These are phyloP conservation scores for Solanum ahanhuiri DNA, from an alignment of 257 asterid genomes.

Conservation along the genomic window DNA sequence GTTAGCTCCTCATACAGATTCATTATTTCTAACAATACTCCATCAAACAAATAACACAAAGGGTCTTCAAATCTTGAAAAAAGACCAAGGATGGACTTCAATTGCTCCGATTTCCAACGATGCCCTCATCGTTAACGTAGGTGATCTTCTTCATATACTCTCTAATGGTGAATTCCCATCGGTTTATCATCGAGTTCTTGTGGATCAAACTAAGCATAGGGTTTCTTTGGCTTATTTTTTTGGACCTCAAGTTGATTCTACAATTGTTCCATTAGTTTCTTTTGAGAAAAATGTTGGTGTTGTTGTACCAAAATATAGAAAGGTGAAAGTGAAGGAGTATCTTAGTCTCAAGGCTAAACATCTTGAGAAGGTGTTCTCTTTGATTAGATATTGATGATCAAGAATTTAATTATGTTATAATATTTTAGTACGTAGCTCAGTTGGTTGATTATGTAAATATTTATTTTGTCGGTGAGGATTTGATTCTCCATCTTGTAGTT, in stretches of 20 bases:
- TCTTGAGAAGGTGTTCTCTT: conserved; percentile 42
- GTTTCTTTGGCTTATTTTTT: conserved; percentile 45
- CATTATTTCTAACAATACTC: conserved; percentile 57
- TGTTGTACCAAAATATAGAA: conserved; percentile 25
- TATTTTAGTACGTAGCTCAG: background rate
- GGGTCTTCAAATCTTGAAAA: conserved; percentile 57
- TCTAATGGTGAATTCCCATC: conserved; percentile 44
- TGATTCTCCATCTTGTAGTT: background rate
- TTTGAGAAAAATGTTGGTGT: background rate
- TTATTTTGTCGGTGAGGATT: background rate
- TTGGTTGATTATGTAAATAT: background rate
- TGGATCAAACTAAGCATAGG: conserved; percentile 36
- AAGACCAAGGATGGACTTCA: conserved; percentile 38
- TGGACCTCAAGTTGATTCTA: conserved; percentile 34
- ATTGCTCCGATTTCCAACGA: conserved; percentile 30
- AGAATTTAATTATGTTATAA: background rate
- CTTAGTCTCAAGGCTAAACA: conserved; percentile 44
- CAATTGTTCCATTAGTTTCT: conserved; percentile 30
- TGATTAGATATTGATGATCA: conserved; percentile 14
- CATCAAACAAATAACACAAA: conserved; percentile 52
- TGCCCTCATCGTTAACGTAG: conserved; percentile 53
- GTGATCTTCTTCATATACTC: conserved; percentile 59
- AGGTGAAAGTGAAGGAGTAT: conserved; percentile 48
- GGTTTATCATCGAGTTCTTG: conserved; percentile 57
- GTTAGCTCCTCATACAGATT: conserved; percentile 76